Base-by-base conservation (phyloP, 2,329 filamentous ascomycete species). In the Blastomyces parvus region DNA sequence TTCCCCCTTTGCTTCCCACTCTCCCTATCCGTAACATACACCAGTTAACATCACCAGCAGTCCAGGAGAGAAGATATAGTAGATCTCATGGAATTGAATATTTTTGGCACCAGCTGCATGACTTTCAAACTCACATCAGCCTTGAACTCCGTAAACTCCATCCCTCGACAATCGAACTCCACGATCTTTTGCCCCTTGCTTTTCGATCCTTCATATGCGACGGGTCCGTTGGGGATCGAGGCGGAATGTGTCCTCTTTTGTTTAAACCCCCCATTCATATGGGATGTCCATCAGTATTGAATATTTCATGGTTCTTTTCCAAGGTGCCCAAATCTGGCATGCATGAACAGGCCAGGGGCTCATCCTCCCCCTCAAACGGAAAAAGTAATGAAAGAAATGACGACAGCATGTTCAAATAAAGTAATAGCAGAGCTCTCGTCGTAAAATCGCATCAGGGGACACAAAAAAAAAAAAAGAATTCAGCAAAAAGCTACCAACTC, bases 61-160 rank as follows among this genome's bases (percentile, higher is more conserved):
- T n/a, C n/a, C n/a, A n/a, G n/a, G n/a, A n/a, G n/a, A n/a, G n/a
- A n/a, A n/a, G n/a, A n/a, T n/a, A n/a, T n/a, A n/a, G n/a, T n/a
- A n/a, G n/a, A n/a, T n/a, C n/a, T n/a, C n/a, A n/a, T n/a, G n/a
- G n/a, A n/a, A n/a, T n/a, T n/a, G n/a, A n/a, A n/a, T n/a, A n/a
- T n/a, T n/a, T n/a, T n/a, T n/a, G n/a, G n/a, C n/a, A n/a, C 42
- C 55, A 58, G n/a, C n/a, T 17, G 13, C 17, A 6, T 59, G 4
- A 30, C n/a, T n/a, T n/a, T n/a, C n/a, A n/a, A 40, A 22, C 81
- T 70, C 79, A 94, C 91, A 79, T 97, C 94, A 44, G 94, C 83
- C 70, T 88, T 90, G 76, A 97, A 99, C 60, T 94, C 89, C 0
- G 84, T 85, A 69, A 99, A 97, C 69, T 99, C 94, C 2, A 97